phyloP scores from a whole-genome alignment of 1,284 basidiomycete genomes.

The Abortiporus biennis region DNA sequence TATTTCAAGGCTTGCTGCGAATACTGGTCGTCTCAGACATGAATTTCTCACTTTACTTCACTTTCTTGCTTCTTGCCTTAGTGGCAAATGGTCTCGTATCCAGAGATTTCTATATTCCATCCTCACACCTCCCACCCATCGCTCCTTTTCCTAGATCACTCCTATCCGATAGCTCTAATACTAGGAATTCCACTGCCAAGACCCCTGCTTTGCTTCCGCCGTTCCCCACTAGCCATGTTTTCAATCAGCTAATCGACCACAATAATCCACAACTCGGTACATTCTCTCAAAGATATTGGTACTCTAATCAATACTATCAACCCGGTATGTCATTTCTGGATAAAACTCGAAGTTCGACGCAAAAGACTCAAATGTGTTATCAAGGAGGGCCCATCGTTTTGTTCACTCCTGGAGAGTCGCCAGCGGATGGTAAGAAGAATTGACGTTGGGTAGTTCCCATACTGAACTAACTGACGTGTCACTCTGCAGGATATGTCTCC shows the following conservation, averaged over 20 bases:
- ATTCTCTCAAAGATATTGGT: conserved; percentile 70
- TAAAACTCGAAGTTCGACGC: background rate
- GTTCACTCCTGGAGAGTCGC: conserved; percentile 41
- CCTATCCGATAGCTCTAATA: conserved; percentile 6
- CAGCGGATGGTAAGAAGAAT: conserved; percentile 33
- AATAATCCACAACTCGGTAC: conserved; percentile 66
- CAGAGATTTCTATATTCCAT: too few species aligned
- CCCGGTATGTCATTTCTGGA: conserved; percentile 37
- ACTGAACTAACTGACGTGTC: conserved; percentile 1
- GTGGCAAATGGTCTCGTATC: too few species aligned
- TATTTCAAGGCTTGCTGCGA: too few species aligned
- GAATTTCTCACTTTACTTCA: background rate
- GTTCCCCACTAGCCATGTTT: conserved; percentile 42
- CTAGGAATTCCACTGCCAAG: background rate
- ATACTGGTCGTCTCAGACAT: background rate
- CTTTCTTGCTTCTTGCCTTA: conserved; percentile 4
- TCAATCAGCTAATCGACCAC: conserved; percentile 72
- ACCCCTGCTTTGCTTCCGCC: conserved; percentile 18
- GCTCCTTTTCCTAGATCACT: too few species aligned
- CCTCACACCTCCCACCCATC: too few species aligned
- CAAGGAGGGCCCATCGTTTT: conserved; percentile 65
- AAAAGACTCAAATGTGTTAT: background rate
- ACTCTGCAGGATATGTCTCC: conserved; percentile 36
- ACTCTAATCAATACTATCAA: conserved; percentile 57
- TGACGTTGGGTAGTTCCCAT: conserved; percentile 1